Evolutionary conservation across 257 asterid genomes (phyloP).

Genomic region (Scutellaria baicalensis): DNA sequence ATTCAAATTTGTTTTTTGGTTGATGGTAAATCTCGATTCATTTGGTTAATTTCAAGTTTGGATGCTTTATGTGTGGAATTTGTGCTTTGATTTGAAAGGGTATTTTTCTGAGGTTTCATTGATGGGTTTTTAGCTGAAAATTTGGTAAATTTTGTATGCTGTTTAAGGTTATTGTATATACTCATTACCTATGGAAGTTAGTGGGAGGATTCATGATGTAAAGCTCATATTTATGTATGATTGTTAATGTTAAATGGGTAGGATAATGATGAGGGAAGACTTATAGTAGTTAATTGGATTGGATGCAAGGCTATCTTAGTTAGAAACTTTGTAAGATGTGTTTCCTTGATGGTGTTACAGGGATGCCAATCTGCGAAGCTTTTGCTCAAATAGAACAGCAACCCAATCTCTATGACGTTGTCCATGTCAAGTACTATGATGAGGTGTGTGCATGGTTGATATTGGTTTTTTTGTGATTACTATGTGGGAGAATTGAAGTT

Average conservation of each 20-base stretch:
- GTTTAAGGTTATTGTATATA: neutral
- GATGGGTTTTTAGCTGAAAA: neutral
- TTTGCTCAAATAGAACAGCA: conserved; percentile 82
- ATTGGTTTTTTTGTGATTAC: neutral
- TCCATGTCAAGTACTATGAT: conserved; percentile 78
- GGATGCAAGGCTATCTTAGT: neutral
- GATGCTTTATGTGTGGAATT: neutral
- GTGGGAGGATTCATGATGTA: neutral
- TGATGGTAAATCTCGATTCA: no score
- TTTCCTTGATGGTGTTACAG: conserved; percentile 25
- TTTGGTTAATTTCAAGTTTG: no score
- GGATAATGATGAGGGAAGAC: neutral
- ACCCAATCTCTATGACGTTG: conserved; percentile 71
- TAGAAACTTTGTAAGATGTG: neutral
- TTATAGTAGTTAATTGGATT: neutral
- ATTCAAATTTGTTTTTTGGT: neutral
- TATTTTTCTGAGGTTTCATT: no score
- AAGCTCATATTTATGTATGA: neutral
- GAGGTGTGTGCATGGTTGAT: conserved; percentile 50
- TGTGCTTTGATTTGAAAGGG: neutral
- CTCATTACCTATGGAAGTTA: neutral
- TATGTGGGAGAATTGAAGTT: neutral
- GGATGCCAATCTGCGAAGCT: conserved; percentile 89
- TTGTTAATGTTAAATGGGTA: neutral
- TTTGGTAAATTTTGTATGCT: neutral